Percentiles rank a stretch among this genome's conserved stretches.
These are phyloP conservation scores for Chloris gayana DNA, from an alignment of 176 grass and related monocot genomes.

Conservation along the genomic window DNA sequence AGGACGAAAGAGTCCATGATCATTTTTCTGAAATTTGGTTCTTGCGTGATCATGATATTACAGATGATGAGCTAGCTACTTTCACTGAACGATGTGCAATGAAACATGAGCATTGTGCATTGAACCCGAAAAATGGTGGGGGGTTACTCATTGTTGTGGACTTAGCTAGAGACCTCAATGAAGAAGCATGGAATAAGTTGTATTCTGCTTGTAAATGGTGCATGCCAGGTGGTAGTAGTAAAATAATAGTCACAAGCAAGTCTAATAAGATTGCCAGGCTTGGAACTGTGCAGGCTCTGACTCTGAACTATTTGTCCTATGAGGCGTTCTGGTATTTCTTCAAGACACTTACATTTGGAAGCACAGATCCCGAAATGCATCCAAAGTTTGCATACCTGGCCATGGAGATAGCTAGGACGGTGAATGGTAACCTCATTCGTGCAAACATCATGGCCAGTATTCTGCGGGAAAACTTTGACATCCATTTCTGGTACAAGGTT, in stretches of 20 bases:
- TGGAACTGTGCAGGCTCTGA: not conserved
- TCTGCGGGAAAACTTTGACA: not conserved
- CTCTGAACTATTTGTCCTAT: not conserved
- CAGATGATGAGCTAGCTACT: not conserved
- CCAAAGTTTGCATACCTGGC: not conserved
- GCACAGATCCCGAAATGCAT: not conserved
- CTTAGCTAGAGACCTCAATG: not conserved
- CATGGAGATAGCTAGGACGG: not conserved
- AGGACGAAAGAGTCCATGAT: not conserved
- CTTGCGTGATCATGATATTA: not conserved
- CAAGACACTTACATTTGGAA: not conserved
- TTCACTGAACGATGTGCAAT: not conserved
- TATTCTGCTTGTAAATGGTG: not conserved
- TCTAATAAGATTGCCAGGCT: not conserved
- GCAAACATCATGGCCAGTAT: not conserved
- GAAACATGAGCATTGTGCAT: not conserved
- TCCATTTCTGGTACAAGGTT: not conserved
- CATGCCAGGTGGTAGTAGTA: not conserved
- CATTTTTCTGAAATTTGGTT: not conserved
- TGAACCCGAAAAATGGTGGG: not conserved
- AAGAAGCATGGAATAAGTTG: not conserved
- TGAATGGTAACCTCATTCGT: not conserved
- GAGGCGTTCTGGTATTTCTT: not conserved
- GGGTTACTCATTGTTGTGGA: not conserved
- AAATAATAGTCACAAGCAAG: constrained; percentile 6